Percentiles rank a stretch among this genome's conserved stretches.
Evolutionary conservation across 768 basidiomycete genomes (phyloP).

Genomic region (Fistulinella prunicolor): DNA sequence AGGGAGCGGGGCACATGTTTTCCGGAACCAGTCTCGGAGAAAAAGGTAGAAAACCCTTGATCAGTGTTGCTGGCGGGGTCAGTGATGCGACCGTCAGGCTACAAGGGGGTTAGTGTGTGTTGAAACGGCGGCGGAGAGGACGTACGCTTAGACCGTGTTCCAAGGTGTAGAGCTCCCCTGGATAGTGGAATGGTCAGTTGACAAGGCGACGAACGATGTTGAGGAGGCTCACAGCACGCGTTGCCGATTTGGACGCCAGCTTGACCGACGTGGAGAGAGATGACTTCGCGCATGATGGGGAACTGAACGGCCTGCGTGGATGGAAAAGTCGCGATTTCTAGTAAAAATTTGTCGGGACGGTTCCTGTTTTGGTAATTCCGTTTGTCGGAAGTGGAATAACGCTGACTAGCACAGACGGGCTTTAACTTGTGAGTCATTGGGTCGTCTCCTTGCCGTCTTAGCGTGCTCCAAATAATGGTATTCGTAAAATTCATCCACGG

Average conservation of each 20-base stretch:
- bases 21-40: constrained; percentile 90
- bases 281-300: constrained; percentile 80
- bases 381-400: too few species aligned
- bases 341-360: constrained; percentile 22
- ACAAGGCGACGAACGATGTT: constrained; percentile 5
- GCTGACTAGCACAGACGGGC: too few species aligned
- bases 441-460: too few species aligned
- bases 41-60: constrained; percentile 95
- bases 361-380: constrained; percentile 27
- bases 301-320: constrained; percentile 4
- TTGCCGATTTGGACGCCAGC: constrained; percentile 94
- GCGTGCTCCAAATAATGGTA: constrained; percentile 9
- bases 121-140: constrained; percentile 13
- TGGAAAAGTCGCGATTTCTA: too few species aligned
- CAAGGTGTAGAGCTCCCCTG: constrained; percentile 97
- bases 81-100: constrained; percentile 90
- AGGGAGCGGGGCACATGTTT: constrained; percentile 97
- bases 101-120: constrained; percentile 12
- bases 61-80: constrained; percentile 56
- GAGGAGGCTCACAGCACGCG: constrained; percentile 78
- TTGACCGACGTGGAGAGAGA: constrained; percentile 95
- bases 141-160: constrained; percentile 95
- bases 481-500: constrained; percentile 37
- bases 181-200: constrained; percentile 11
- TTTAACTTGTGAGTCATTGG: too few species aligned